phyloP scores from a whole-genome alignment of 768 basidiomycete genomes.

The Tulasnella sp. region DNA sequence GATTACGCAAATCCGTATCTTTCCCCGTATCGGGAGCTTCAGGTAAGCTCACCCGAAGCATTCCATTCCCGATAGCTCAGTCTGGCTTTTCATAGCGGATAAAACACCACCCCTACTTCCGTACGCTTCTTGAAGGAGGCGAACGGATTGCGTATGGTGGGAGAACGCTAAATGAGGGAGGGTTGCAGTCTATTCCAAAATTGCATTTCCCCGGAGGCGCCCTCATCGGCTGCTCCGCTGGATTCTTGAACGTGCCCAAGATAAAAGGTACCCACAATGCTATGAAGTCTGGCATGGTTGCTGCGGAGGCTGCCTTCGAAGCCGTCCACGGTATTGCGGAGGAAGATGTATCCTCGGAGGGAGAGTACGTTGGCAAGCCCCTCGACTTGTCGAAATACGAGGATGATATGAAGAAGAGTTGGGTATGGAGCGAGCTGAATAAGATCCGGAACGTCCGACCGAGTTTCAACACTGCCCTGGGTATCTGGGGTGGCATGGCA shows the following conservation, averaged over 20 bases:
- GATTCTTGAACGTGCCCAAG: slow-evolving; percentile 92
- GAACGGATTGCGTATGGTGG: slow-evolving; percentile 85
- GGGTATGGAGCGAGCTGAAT: slow-evolving; percentile 74
- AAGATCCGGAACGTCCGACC: slow-evolving; percentile 89
- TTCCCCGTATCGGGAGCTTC: slow-evolving; percentile 84
- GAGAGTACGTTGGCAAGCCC: slow-evolving; percentile 26
- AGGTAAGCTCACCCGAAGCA: slow-evolving; percentile 39
- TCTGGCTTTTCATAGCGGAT: slow-evolving; percentile 41
- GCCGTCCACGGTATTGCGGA: slow-evolving; percentile 32
- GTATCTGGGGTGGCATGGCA: slow-evolving; percentile 72
- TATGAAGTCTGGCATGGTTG: slow-evolving; percentile 98
- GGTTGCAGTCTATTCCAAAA: slow-evolving; percentile 79
- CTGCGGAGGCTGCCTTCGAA: slow-evolving; percentile 75
- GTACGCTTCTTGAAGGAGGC: slow-evolving; percentile 59
- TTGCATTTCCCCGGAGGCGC: slow-evolving; percentile 90
- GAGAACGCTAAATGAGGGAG: slow-evolving; percentile 84
- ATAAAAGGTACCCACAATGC: slow-evolving; percentile 99
- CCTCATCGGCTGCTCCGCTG: slow-evolving; percentile 87
- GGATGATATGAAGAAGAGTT: slow-evolving; percentile 52
- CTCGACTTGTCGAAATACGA: slow-evolving; percentile 66
- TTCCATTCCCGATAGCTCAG: not conserved
- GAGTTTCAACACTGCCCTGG: slow-evolving; percentile 68
- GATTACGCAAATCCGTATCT: slow-evolving; percentile 93
- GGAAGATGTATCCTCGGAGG: slow-evolving; percentile 19
- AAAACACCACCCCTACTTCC: slow-evolving; percentile 94